phyloP scores from a whole-genome alignment of 352 stramenopile species.

The Salisapilia sapeloensis region DNA sequence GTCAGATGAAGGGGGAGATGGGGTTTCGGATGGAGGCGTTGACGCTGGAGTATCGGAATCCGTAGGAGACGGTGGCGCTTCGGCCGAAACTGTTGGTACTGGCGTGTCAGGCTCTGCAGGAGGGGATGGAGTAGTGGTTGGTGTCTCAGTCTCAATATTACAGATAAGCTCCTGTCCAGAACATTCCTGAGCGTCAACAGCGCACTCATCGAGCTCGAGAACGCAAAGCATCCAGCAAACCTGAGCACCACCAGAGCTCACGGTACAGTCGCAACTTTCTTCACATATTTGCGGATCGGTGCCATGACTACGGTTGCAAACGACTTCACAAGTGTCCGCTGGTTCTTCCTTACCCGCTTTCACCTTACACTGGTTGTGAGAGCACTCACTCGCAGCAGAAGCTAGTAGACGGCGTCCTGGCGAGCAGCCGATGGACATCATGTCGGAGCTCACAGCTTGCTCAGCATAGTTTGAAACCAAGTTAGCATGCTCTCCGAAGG shows the following conservation, averaged over 20 bases:
- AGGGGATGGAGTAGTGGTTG: constrained; percentile 1
- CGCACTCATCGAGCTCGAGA: constrained; percentile 14
- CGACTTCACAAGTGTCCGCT: constrained; percentile 8
- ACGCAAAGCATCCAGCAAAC: constrained; percentile 48
- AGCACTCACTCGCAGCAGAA: constrained; percentile 12
- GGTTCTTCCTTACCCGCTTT: constrained; percentile 9
- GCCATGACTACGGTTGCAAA: constrained; percentile 22
- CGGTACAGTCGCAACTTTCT: constrained; percentile 9
- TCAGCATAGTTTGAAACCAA: constrained; percentile 14
- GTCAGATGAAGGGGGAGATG: too few relatives aligned
- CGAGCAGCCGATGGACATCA: constrained; percentile 16
- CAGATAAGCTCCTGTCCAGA: constrained; percentile 17
- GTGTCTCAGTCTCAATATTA: constrained; percentile 2
- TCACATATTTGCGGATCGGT: constrained; percentile 8
- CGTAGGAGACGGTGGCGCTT: too few relatives aligned
- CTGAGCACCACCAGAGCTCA: constrained; percentile 8
- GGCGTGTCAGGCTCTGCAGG: too few relatives aligned
- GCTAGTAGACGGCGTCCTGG: constrained; percentile 16
- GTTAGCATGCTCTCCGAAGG: constrained; percentile 23
- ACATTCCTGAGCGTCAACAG: constrained; percentile 10
- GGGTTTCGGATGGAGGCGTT: too few relatives aligned
- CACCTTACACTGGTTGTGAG: constrained; percentile 10
- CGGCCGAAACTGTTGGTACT: too few relatives aligned
- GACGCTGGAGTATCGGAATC: too few relatives aligned
- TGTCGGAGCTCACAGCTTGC: constrained; percentile 8